These are phyloP conservation scores for Trypanosoma conorhini DNA, from an alignment of 208 protist species.

Conservation along the genomic window DNA sequence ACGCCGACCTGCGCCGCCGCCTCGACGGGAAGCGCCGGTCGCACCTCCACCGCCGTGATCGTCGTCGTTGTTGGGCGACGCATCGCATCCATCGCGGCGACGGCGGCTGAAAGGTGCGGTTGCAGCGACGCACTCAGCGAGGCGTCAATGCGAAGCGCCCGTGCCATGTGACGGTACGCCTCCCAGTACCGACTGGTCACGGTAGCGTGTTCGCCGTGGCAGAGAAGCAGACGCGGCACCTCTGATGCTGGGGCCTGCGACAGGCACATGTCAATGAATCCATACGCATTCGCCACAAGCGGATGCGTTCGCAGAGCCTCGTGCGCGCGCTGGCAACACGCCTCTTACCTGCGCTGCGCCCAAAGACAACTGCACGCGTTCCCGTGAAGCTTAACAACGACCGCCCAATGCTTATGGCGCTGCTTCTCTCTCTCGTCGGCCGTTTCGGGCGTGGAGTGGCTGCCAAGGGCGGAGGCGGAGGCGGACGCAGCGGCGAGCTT, in stretches of 20 bases:
- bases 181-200: not conserved
- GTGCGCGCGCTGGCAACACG: not conserved
- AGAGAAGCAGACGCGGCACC: not conserved
- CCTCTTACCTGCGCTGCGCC: constrained; percentile 3
- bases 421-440: not conserved
- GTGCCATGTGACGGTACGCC: constrained; percentile 2
- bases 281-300: constrained; percentile 4
- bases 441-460: not conserved
- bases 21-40: not conserved
- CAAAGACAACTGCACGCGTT: constrained; percentile 6
- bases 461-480: not conserved
- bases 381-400: not conserved
- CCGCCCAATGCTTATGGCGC: not conserved
- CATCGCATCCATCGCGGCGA: constrained; percentile 1
- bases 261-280: constrained; percentile 14
- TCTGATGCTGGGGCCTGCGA: not conserved
- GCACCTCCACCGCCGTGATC: too few species aligned
- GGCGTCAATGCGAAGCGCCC: not conserved
- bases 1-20: constrained; percentile 1
- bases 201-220: not conserved
- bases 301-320: not conserved
- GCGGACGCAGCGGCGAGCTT: not conserved
- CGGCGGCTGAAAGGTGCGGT: not conserved
- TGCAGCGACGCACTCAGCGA: not conserved
- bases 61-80: not conserved